phyloP scores from a whole-genome alignment of 192 early-diverging fungal genomes.

The Polychytrium aggregatum region DNA sequence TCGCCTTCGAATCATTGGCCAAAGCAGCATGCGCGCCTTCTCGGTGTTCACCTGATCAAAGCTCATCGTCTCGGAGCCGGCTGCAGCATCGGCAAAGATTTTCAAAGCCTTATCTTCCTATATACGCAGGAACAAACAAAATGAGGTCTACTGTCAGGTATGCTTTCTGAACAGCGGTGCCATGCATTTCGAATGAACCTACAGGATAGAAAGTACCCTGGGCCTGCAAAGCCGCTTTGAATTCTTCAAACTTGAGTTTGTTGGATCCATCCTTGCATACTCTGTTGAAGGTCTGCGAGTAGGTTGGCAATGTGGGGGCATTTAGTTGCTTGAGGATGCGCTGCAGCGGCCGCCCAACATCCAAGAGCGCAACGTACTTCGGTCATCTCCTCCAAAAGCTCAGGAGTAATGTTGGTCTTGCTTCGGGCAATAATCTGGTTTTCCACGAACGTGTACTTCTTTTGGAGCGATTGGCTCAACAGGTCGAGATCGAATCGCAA shows the following conservation, averaged over 20 bases:
- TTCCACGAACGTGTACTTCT: slow-evolving; percentile 69
- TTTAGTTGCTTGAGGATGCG: no score
- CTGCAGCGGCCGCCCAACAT: no score
- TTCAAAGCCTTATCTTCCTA: slow-evolving; percentile 66
- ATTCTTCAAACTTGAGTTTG: slow-evolving; percentile 62
- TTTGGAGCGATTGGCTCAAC: slow-evolving; percentile 54
- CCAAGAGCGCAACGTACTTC: no score
- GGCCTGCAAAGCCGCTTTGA: slow-evolving; percentile 67
- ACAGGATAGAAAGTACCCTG: slow-evolving; percentile 18
- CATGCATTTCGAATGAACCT: not conserved
- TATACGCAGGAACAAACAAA: not conserved
- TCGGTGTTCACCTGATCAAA: slow-evolving; percentile 66
- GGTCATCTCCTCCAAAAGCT: slow-evolving; percentile 76
- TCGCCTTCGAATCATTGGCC: not conserved
- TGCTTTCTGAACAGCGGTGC: not conserved
- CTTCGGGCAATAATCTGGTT: slow-evolving; percentile 91
- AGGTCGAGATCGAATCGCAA: slow-evolving; percentile 74
- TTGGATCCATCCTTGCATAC: slow-evolving; percentile 86
- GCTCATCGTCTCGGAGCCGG: slow-evolving; percentile 52
- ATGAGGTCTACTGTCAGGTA: not conserved
- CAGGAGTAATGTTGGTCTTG: slow-evolving; percentile 86
- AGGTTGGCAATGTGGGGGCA: no score
- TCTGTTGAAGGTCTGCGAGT: slow-evolving; percentile 61
- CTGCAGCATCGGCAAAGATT: slow-evolving; percentile 52
- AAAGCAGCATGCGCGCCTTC: not conserved